These are phyloP conservation scores for Heliocybe sulcata DNA, from an alignment of 1,284 basidiomycete genomes.

Conservation along the genomic window DNA sequence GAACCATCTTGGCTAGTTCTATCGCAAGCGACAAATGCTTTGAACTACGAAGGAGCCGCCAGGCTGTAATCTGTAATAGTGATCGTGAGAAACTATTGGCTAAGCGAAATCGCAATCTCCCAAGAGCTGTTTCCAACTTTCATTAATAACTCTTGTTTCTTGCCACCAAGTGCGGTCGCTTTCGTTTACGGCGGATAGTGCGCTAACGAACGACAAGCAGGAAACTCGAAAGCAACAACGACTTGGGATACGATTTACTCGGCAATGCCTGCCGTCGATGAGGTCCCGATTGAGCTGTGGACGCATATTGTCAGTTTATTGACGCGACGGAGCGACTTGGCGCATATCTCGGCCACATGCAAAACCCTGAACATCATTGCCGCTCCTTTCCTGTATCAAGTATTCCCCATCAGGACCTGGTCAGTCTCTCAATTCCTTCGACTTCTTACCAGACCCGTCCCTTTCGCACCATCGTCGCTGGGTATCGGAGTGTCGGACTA, in stretches of 20 bases:
- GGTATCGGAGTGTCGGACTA: background rate
- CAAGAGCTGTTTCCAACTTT: too few species aligned
- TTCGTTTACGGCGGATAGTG: too few species aligned
- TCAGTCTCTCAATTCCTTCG: background rate
- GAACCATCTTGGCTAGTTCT: constrained; percentile 38
- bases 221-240: background rate
- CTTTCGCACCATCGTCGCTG: background rate
- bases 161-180: background rate
- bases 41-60: background rate
- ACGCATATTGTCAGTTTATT: background rate
- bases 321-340: background rate
- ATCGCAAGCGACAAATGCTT: background rate
- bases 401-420: background rate
- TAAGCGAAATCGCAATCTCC: too few species aligned
- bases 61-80: too few species aligned
- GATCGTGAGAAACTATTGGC: too few species aligned
- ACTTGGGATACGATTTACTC: background rate
- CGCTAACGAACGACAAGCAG: too few species aligned
- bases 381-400: background rate
- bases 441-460: background rate
- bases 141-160: background rate
- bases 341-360: background rate
- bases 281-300: background rate
- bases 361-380: background rate
- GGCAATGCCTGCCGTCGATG: background rate